These are phyloP conservation scores for Debaryomycetaceae sp. DNA, from an alignment of 1,139 yeast species.

Conservation along the genomic window DNA sequence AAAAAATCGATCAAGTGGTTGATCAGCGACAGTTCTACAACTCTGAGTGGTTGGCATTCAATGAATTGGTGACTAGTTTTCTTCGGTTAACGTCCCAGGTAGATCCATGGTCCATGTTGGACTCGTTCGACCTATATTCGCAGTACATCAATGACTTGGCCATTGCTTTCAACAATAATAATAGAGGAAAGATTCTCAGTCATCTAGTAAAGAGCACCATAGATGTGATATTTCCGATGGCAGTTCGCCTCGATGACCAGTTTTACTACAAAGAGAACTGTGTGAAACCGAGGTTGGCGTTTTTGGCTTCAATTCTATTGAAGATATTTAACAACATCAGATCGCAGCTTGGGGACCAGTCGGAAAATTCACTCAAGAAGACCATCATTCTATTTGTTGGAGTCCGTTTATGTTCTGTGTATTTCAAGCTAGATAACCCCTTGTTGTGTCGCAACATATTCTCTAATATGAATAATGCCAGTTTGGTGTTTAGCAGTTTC, in stretches of 20 bases:
- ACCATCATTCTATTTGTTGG: slow-evolving; percentile 56
- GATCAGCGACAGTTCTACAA: slow-evolving; percentile 32
- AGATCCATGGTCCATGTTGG: slow-evolving; percentile 55
- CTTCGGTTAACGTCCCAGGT: slow-evolving; percentile 50
- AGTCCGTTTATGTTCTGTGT: slow-evolving; percentile 56
- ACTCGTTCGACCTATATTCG: slow-evolving; percentile 59
- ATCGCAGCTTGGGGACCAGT: slow-evolving; percentile 51
- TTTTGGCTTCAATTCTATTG: slow-evolving; percentile 55
- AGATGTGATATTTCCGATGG: slow-evolving; percentile 44
- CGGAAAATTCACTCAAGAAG: slow-evolving; percentile 38
- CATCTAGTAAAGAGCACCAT: slow-evolving; percentile 41
- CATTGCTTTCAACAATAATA: slow-evolving; percentile 53
- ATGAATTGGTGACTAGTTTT: slow-evolving; percentile 48
- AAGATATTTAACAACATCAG: slow-evolving; percentile 64
- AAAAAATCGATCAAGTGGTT: slow-evolving; percentile 18
- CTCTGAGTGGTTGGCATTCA: slow-evolving; percentile 51
- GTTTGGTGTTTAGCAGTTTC: slow-evolving; percentile 43
- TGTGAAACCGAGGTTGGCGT: slow-evolving; percentile 47
- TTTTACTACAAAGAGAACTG: slow-evolving; percentile 39
- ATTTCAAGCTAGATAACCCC: slow-evolving; percentile 62
- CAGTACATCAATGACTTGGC: slow-evolving; percentile 52
- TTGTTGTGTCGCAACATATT: slow-evolving; percentile 72
- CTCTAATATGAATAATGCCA: slow-evolving; percentile 66
- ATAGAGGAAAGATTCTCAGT: slow-evolving; percentile 50
- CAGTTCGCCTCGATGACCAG: slow-evolving; percentile 48